Percentiles rank a stretch among this genome's conserved stretches.
Conservation (phyloP, 2,329 filamentous ascomycete genomes). For the Calonectria pauciramosa region DNA sequence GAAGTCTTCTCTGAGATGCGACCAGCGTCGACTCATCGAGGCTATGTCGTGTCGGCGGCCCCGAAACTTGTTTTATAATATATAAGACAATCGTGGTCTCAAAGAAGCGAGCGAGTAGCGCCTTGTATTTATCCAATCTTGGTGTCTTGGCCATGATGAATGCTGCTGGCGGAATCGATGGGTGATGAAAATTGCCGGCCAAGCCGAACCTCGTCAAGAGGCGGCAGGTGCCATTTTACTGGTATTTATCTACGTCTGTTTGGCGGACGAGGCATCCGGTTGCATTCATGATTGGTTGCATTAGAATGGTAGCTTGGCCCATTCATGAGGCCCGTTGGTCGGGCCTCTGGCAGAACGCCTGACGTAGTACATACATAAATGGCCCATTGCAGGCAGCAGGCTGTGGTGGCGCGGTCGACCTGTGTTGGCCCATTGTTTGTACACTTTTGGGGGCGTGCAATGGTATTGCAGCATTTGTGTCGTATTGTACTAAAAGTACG, state of each 20-base stretch:
- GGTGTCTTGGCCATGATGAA: conserved; percentile 32
- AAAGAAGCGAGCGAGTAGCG: conserved; percentile 37
- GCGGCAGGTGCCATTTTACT: not conserved
- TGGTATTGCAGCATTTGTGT: not conserved
- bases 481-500: not conserved
- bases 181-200: not conserved
- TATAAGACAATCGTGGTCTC: conserved; percentile 37
- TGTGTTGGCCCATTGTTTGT: not conserved
- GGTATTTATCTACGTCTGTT: not conserved
- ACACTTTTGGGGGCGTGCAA: not conserved
- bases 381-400: not conserved
- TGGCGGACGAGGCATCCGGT: not conserved
- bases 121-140: conserved; percentile 27
- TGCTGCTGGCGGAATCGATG: not conserved
- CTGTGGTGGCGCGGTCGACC: not conserved
- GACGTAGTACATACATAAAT: not conserved
- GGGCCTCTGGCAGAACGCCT: not conserved
- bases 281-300: not conserved
- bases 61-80: conserved; percentile 28
- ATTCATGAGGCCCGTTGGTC: not conserved
- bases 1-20: conserved; percentile 46
- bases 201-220: not conserved
- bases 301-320: not conserved
- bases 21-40: conserved; percentile 6
- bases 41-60: conserved; percentile 24